Base-by-base conservation (phyloP, 148 eudicot genomes). In the Polygonum maritimum region DNA sequence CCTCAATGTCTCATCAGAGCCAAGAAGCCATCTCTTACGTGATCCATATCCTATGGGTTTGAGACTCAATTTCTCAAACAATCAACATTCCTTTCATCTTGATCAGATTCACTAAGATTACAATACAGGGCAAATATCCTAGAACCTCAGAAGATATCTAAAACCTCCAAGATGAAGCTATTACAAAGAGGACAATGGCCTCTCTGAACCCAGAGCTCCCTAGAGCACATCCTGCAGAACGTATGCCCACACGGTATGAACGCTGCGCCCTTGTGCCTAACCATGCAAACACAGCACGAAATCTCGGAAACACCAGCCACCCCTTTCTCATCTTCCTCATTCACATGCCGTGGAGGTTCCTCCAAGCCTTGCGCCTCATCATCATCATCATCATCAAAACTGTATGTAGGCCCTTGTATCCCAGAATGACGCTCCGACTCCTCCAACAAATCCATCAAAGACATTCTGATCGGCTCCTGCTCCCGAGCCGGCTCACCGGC, bases 131-230 rank as follows among this genome's bases (percentile, higher is more conserved):
- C 47, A 44, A 44, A 44, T 8, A 4, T 35, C 70, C 3, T 63
- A 63, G 3, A 19, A 31, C 14, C 38, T 87, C 78, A 94, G 82
- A 89, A 91, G 77, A 94, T 87, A 78, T 93, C 91, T 77, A 93
- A 86, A 75, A 93, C 83, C 77, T 93, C 98, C 81, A 87, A 80
- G 79, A 93, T 87, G 85, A 85, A 91, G 69, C 84, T 82, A 70
- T 91, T 93, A 81, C 98, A 93, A n/a, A 89, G 88, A 18, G 98
- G 97, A 79, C 98, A 93, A 71, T 88, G 86, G 31, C 91, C 92
- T 73, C 90, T 87, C 77, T 90, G 89, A 75, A 88, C 95, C 79
- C 82, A 85, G 62, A 94, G 88, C 87, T 94, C 95, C 81, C 90
- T 84, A 0, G 93, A 90, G 69, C 97, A 95, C 74, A 88, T 74